Conservation (phyloP, 306 rosid species). For the Rosa persica region DNA sequence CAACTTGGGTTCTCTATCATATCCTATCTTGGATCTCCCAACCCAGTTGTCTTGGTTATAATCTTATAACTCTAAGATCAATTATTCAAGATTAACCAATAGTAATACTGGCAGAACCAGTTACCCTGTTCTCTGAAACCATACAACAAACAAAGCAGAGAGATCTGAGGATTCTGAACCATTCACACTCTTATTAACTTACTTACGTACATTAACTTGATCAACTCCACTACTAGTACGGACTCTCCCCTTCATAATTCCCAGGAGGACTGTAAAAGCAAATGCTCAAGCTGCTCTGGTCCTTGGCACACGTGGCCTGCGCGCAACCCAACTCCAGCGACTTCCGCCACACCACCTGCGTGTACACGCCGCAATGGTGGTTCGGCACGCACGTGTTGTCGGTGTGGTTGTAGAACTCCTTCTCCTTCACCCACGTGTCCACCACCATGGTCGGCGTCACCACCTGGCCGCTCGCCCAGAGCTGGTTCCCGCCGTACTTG, state of each 20-base stretch:
- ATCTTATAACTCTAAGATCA: background rate
- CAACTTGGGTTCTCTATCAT: conserved; percentile 3
- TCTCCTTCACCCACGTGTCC: conserved; percentile 79
- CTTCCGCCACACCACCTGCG: conserved; percentile 86
- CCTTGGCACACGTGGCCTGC: conserved; percentile 55
- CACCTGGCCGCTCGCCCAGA: conserved; percentile 42
- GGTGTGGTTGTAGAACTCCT: conserved; percentile 49
- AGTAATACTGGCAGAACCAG: background rate
- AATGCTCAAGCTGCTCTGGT: conserved; percentile 49
- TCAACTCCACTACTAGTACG: conserved; percentile 38
- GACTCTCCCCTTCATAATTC: conserved; percentile 62
- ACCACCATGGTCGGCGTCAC: conserved; percentile 57
- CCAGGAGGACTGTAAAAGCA: conserved; percentile 85
- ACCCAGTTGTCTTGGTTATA: background rate
- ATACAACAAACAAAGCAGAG: background rate
- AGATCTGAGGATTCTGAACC: background rate
- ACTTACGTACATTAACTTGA: background rate
- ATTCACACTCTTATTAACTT: background rate
- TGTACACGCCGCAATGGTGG: conserved; percentile 72
- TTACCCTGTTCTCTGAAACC: background rate
- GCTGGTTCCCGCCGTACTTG: conserved; percentile 80
- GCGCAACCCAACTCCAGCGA: conserved; percentile 62
- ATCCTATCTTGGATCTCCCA: conserved; percentile 3
- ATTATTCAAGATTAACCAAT: background rate
- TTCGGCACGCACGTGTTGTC: conserved; percentile 53